Conservation (phyloP, 2,329 filamentous ascomycete genomes). For the Pestalotiopsis sp. region DNA sequence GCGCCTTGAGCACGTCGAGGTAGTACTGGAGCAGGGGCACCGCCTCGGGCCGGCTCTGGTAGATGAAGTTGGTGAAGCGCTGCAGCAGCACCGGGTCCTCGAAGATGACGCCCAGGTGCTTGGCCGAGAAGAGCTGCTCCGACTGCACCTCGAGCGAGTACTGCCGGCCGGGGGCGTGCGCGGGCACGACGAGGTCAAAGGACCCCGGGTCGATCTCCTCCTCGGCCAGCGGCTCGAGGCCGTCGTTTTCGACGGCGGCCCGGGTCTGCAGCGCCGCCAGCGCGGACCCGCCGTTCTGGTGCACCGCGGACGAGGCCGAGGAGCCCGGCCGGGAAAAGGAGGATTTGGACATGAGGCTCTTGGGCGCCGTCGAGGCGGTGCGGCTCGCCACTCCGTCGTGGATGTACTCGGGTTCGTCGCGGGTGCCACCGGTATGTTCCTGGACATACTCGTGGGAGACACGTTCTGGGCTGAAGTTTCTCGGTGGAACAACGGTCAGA, state of each 20-base stretch:
- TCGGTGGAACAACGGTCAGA: neutral
- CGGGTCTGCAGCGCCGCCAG: slow-evolving; percentile 29
- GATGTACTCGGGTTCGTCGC: slow-evolving; percentile 19
- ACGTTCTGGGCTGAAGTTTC: neutral
- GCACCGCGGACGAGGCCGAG: slow-evolving; percentile 27
- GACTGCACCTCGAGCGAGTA: slow-evolving; percentile 67
- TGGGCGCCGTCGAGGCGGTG: slow-evolving; percentile 27
- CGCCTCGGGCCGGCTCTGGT: slow-evolving; percentile 60
- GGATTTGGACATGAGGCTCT: slow-evolving; percentile 29
- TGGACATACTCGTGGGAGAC: slow-evolving; percentile 1
- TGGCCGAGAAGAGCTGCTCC: slow-evolving; percentile 66
- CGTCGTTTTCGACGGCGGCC: slow-evolving; percentile 28
- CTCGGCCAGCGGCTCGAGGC: slow-evolving; percentile 37
- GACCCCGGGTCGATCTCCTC: slow-evolving; percentile 41
- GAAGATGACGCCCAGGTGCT: slow-evolving; percentile 69
- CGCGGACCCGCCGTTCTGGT: slow-evolving; percentile 13
- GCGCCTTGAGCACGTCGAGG: slow-evolving; percentile 70
- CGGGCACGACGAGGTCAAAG: slow-evolving; percentile 48
- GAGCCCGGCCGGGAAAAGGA: slow-evolving; percentile 30
- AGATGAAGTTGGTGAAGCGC: slow-evolving; percentile 70
- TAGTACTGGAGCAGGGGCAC: slow-evolving; percentile 72
- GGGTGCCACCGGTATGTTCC: neutral
- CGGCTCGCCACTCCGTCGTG: slow-evolving; percentile 20
- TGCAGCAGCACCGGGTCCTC: slow-evolving; percentile 63
- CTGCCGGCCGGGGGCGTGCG: slow-evolving; percentile 31